These are phyloP conservation scores for Botrytis porri DNA, from an alignment of 2,329 filamentous ascomycete species.

Conservation along the genomic window DNA sequence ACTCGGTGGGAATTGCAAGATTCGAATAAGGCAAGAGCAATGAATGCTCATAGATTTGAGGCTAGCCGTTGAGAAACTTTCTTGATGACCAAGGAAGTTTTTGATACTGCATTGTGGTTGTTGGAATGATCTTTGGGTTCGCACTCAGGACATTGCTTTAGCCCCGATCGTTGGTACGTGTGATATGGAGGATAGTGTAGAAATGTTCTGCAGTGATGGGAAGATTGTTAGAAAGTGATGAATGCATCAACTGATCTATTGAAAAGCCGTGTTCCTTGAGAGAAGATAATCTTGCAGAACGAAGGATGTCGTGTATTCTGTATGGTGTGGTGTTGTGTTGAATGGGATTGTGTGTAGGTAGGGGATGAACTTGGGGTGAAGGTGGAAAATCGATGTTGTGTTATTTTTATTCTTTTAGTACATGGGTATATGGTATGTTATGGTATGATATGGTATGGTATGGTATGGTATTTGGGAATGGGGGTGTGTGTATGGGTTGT, in stretches of 20 bases:
- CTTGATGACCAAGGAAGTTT: slow-evolving; percentile 33
- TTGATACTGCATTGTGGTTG: slow-evolving; percentile 39
- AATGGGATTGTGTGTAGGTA: background rate
- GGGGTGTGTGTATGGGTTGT: background rate
- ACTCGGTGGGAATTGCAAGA: background rate
- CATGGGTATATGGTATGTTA: background rate
- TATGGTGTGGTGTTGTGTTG: background rate
- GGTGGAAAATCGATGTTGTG: background rate
- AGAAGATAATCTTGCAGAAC: slow-evolving; percentile 20
- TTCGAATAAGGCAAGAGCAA: slow-evolving; percentile 25
- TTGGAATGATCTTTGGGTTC: slow-evolving; percentile 21
- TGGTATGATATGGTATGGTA: background rate
- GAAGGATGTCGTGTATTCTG: background rate
- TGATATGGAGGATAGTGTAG: slow-evolving; percentile 21
- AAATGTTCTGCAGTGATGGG: slow-evolving; percentile 4
- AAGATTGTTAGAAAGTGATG: slow-evolving; percentile 2
- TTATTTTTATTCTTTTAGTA: slow-evolving; percentile 1
- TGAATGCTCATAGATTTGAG: slow-evolving; percentile 19
- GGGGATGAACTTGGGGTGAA: background rate
- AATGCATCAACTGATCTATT: slow-evolving; percentile 20
- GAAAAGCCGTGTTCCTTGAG: slow-evolving; percentile 17
- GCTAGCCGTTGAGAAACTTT: slow-evolving; percentile 39
- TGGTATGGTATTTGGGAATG: background rate
- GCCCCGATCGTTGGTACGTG: slow-evolving; percentile 29
- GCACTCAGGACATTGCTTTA: slow-evolving; percentile 36